phyloP scores from a whole-genome alignment of 768 basidiomycete genomes.

The Hygrophoropsis aurantiaca region DNA sequence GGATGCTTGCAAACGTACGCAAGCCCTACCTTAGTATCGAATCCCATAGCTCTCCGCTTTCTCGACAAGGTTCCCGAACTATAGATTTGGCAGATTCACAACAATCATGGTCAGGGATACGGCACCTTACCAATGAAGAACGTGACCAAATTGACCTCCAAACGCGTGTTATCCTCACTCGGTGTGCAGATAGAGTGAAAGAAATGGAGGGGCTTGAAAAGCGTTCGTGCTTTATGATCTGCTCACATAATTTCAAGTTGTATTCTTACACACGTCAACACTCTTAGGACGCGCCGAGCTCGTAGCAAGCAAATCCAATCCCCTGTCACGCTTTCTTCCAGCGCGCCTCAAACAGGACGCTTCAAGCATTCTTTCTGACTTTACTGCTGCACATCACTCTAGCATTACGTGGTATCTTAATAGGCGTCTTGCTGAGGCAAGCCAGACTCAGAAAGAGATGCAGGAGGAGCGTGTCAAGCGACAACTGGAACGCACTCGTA shows the following conservation, averaged over 20 bases:
- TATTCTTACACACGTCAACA: slow-evolving; percentile 11
- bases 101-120: slow-evolving; percentile 61
- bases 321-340: slow-evolving; percentile 70
- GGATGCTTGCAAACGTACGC: slow-evolving; percentile 74
- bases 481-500: slow-evolving; percentile 79
- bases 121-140: slow-evolving; percentile 83
- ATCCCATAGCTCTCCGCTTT: slow-evolving; percentile 49
- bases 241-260: slow-evolving; percentile 10
- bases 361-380: slow-evolving; percentile 51
- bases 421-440: slow-evolving; percentile 74
- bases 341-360: slow-evolving; percentile 64
- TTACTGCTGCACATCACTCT: slow-evolving; percentile 88
- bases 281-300: slow-evolving; percentile 64
- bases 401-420: slow-evolving; percentile 90
- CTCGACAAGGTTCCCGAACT: slow-evolving; percentile 48
- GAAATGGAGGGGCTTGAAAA: slow-evolving; percentile 89
- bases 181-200: slow-evolving; percentile 84
- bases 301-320: slow-evolving; percentile 61
- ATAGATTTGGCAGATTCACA: slow-evolving; percentile 56
- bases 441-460: slow-evolving; percentile 79
- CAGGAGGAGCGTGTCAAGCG: slow-evolving; percentile 93
- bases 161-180: slow-evolving; percentile 79
- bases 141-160: slow-evolving; percentile 95
- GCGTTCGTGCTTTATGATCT: slow-evolving; percentile 60
- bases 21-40: slow-evolving; percentile 87